Conservation (phyloP, 1,284 basidiomycete species). For the Cutaneotrichosporon dermatis region DNA sequence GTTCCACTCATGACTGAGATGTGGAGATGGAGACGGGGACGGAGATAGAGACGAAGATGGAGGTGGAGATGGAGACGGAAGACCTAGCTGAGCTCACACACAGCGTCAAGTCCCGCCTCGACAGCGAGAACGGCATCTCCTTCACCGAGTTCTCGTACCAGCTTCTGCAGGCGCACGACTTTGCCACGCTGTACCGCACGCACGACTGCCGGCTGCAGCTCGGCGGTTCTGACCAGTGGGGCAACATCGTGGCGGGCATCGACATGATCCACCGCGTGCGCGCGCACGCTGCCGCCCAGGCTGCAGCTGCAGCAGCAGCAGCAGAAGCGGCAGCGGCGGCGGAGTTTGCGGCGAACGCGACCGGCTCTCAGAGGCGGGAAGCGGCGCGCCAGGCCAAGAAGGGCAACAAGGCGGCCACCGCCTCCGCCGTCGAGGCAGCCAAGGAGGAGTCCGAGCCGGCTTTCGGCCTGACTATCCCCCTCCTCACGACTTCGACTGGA, state of each 20-base stretch:
- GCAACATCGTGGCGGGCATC: slow-evolving; percentile 91
- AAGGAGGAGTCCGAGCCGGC: slow-evolving; percentile 49
- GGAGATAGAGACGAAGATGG: no score
- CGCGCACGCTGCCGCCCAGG: slow-evolving; percentile 21
- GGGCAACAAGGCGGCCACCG: neutral
- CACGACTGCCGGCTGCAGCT: slow-evolving; percentile 79
- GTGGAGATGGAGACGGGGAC: no score
- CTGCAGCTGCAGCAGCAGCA: slow-evolving; percentile 14
- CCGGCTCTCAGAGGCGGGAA: neutral
- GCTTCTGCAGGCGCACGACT: slow-evolving; percentile 94
- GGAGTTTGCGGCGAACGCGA: slow-evolving; percentile 10
- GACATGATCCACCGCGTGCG: slow-evolving; percentile 68
- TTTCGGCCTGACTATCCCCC: slow-evolving; percentile 85
- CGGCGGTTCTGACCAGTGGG: slow-evolving; percentile 97
- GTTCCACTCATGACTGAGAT: no score
- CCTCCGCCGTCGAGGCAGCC: neutral
- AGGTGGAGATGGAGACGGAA: no score
- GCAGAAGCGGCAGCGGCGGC: slow-evolving; percentile 21
- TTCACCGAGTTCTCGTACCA: slow-evolving; percentile 99
- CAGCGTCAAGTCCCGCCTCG: slow-evolving; percentile 76
- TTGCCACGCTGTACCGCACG: slow-evolving; percentile 65
- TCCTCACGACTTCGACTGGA: slow-evolving; percentile 83
- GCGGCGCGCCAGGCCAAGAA: slow-evolving; percentile 18
- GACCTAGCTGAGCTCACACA: no score
- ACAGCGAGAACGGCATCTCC: slow-evolving; percentile 67